Base-by-base conservation (phyloP, 305 asterid species). In the Rubia occidens region DNA sequence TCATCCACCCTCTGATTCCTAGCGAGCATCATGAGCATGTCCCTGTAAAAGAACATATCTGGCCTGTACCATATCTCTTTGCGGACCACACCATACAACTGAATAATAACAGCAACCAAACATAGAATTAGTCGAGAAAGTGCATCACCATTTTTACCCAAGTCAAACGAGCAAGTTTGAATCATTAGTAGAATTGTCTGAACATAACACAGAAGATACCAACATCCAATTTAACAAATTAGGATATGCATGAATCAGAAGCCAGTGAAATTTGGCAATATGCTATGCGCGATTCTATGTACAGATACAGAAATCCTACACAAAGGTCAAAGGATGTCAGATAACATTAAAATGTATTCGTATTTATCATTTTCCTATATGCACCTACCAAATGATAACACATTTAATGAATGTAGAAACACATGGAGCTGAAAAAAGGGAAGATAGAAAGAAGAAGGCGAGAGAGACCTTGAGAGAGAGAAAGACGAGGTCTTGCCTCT, bases 1-100 rank as follows among this genome's bases (percentile, higher is more conserved):
- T 88, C 94, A 3, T 86, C 95, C 35, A 84, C 84, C 73, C 71
- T 84, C 71, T 84, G 85, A 85, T 88, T 93, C 80, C 95, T 86
- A 26, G 98, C 91, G 66, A 93, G 96, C 97, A 90, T 93, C 85
- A 87, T 73, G 24, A 90, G 95, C 97, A 93, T 90, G 72, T 93
- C 97, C 60, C 96, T 85, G 78, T 86, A 83, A 80, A 93, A 93
- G 78, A 85, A 93, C 98, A 86, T 90, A 73, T 93, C 98, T 8
- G 97, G 98, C 47, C 94, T 81, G 60, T 93, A 93, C 95, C 98
- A 93, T 15, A 79, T 87, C 81, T 93, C 98, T 63, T 82, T 87
- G 3, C 94, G 84, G 72, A 88, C 96, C 77, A 89, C 91, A 17
- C 79, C 84, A 58, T 93, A 93, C 76, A 90, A 15, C 96, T 89